Evolutionary conservation across 2,329 filamentous ascomycete species (phyloP).

Genomic region (Colletotrichum viniferum): DNA sequence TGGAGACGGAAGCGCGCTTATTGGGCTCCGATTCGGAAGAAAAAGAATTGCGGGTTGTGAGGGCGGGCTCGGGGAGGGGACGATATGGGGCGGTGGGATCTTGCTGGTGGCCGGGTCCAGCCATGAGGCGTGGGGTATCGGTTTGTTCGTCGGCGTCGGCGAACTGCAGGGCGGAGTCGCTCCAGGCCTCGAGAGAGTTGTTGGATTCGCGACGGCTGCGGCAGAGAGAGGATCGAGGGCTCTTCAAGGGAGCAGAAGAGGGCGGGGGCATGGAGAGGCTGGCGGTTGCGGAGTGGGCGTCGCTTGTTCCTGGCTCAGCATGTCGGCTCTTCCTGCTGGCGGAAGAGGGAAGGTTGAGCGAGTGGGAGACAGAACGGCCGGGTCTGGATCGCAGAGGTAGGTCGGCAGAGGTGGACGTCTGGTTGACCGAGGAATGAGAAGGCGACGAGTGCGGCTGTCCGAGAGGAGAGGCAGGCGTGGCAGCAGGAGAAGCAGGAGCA

Average conservation of each 20-base stretch:
- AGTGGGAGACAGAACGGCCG: constrained; percentile 31
- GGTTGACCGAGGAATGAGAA: neutral
- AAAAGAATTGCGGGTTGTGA: constrained; percentile 50
- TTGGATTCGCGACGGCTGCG: constrained; percentile 48
- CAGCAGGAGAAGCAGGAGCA: constrained; percentile 1
- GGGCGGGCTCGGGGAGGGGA: constrained; percentile 53
- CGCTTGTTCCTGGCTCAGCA: constrained; percentile 63
- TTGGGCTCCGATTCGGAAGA: constrained; percentile 54
- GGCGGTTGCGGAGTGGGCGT: constrained; percentile 61
- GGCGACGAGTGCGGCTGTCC: neutral
- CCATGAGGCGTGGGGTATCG: constrained; percentile 50
- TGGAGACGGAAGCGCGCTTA: constrained; percentile 75
- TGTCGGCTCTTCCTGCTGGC: constrained; percentile 60
- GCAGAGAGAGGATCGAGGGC: constrained; percentile 44
- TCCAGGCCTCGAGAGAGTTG: constrained; percentile 42
- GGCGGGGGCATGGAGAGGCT: constrained; percentile 70
- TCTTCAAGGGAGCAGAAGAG: constrained; percentile 43
- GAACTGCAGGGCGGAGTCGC: constrained; percentile 44
- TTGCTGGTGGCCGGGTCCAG: constrained; percentile 35
- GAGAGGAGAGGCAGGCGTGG: constrained; percentile 25
- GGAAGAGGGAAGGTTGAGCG: constrained; percentile 50
- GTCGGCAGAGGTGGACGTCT: neutral
- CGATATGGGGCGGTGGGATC: constrained; percentile 30
- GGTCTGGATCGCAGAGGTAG: constrained; percentile 18
- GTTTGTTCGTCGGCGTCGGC: constrained; percentile 49